These are phyloP conservation scores for Kockovaella imperatae DNA, from an alignment of 768 basidiomycete species.

Conservation along the genomic window DNA sequence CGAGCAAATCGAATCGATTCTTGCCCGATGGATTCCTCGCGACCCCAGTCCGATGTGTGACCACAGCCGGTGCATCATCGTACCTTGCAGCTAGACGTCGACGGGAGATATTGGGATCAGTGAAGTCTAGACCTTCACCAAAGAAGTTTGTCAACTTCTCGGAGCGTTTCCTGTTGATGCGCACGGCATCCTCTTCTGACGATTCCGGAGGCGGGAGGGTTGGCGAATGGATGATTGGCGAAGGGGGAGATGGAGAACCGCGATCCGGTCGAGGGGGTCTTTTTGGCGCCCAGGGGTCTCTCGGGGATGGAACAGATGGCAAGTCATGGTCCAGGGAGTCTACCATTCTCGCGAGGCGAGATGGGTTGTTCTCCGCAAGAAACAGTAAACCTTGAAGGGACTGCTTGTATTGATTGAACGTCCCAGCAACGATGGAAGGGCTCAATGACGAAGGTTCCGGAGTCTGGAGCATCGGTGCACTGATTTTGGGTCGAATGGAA, in stretches of 20 bases:
- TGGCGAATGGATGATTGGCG: neutral
- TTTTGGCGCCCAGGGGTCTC: neutral
- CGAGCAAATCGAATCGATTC: slow-evolving; percentile 1
- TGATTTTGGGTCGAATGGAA: neutral
- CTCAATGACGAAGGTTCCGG: too few relatives aligned
- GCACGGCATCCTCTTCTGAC: neutral
- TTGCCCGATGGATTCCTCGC: too few relatives aligned
- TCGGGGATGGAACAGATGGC: too few relatives aligned
- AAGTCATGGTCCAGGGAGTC: neutral
- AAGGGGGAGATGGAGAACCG: neutral
- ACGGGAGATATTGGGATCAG: too few relatives aligned
- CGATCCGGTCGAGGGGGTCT: neutral
- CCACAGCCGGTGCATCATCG: too few relatives aligned
- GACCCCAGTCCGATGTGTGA: neutral
- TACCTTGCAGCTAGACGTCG: too few relatives aligned
- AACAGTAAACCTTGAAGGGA: slow-evolving; percentile 7
- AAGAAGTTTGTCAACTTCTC: slow-evolving; percentile 10
- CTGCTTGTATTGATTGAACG: slow-evolving; percentile 1
- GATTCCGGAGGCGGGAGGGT: neutral
- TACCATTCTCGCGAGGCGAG: neutral
- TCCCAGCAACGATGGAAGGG: too few relatives aligned
- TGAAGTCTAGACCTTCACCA: slow-evolving; percentile 5
- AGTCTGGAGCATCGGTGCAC: neutral
- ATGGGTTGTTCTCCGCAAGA: slow-evolving; percentile 7
- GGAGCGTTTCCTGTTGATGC: neutral